A percentile compares a stretch with the other conserved stretches of the same genome.
These are phyloP conservation scores for Coelastrella sp. DNA, from an alignment of 139 green algal genomes.

Conservation along the genomic window DNA sequence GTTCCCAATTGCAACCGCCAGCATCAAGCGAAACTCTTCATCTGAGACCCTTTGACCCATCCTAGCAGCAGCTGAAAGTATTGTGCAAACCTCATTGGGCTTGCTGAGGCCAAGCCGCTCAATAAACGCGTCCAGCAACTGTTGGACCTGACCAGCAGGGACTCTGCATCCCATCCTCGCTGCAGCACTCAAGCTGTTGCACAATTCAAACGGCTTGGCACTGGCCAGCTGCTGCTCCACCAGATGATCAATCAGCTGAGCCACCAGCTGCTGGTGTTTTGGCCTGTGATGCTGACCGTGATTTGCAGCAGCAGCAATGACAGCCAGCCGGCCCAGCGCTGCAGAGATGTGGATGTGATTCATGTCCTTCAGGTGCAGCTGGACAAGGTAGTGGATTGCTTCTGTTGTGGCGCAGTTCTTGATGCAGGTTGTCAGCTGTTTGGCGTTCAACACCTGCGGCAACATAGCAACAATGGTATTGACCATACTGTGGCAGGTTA, in stretches of 20 bases:
- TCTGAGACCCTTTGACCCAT: neutral
- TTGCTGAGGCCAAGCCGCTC: neutral
- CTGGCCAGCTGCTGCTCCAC: neutral
- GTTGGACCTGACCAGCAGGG: neutral
- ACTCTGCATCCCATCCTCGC: neutral
- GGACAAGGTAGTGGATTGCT: neutral
- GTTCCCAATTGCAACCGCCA: neutral
- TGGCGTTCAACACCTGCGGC: neutral
- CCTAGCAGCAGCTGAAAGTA: neutral
- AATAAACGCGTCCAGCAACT: neutral
- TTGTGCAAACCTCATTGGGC: neutral
- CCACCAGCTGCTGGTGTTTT: neutral
- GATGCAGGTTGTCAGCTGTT: neutral
- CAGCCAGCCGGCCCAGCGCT: neutral
- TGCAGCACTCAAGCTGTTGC: neutral
- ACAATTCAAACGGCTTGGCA: neutral
- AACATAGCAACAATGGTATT: too few relatives aligned
- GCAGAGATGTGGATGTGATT: neutral
- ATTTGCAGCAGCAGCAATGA: neutral
- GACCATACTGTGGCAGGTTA: too few relatives aligned
- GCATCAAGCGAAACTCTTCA: neutral
- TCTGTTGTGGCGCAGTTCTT: neutral
- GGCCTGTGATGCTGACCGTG: neutral
- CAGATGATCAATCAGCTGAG: neutral
- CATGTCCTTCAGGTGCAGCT: neutral